Conservation (phyloP, 805 yeast genomes). For the Metschnikowia lunata region DNA sequence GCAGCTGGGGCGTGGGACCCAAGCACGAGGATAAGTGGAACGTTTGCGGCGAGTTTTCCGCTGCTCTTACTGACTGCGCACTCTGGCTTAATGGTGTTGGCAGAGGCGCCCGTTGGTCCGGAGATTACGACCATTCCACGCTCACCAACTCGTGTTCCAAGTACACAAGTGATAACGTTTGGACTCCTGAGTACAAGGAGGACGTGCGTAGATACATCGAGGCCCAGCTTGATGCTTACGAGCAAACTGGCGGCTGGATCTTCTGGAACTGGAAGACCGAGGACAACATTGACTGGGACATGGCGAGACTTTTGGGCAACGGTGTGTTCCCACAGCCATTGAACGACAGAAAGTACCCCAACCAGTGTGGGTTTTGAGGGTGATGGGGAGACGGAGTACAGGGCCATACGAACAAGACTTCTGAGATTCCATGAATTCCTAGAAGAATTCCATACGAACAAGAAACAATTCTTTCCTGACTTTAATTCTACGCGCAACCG, state of each 20-base stretch:
- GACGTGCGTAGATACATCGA: slow-evolving; percentile 71
- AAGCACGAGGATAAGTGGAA: slow-evolving; percentile 17
- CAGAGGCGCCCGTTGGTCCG: slow-evolving; percentile 78
- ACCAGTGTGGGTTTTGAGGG: slow-evolving; percentile 50
- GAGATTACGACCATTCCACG: slow-evolving; percentile 41
- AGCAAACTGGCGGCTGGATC: slow-evolving; percentile 78
- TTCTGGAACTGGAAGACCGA: slow-evolving; percentile 96
- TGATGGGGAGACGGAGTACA: not conserved
- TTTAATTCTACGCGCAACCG: too few relatives aligned
- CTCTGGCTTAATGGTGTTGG: slow-evolving; percentile 85
- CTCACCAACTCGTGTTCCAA: slow-evolving; percentile 59
- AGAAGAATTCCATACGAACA: too few relatives aligned
- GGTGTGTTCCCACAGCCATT: slow-evolving; percentile 82
- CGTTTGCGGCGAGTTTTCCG: slow-evolving; percentile 18
- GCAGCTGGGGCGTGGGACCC: slow-evolving; percentile 17
- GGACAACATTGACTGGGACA: slow-evolving; percentile 79
- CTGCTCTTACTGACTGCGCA: slow-evolving; percentile 90
- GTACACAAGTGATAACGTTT: slow-evolving; percentile 32
- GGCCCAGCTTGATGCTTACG: slow-evolving; percentile 84
- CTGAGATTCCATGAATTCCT: too few relatives aligned
- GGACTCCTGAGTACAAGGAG: slow-evolving; percentile 55
- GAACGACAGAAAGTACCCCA: slow-evolving; percentile 59
- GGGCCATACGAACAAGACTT: too few relatives aligned
- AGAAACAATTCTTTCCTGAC: too few relatives aligned
- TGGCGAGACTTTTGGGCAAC: slow-evolving; percentile 50